Conservation (phyloP, 2,329 filamentous ascomycete species). For the Myrmaecium sp. region DNA sequence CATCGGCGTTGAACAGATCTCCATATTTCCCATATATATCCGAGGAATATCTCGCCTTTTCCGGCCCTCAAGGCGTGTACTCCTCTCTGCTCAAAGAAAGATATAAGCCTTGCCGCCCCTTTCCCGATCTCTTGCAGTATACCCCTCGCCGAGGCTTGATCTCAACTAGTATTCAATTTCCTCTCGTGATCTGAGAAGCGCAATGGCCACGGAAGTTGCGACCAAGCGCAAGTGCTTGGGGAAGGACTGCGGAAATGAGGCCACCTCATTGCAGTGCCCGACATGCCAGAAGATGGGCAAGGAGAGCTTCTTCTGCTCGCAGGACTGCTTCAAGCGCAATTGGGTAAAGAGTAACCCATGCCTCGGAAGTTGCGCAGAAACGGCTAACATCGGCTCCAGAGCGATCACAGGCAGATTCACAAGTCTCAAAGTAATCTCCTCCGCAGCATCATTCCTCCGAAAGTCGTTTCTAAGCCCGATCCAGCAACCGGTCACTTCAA, state of each 20-base stretch:
- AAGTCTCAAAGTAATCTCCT: constrained; percentile 57
- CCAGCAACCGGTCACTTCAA: constrained; percentile 82
- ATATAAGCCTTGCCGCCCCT: no score
- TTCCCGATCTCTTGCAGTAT: background rate
- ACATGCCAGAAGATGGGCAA: constrained; percentile 83
- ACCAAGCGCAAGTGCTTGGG: constrained; percentile 59
- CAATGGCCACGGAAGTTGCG: constrained; percentile 17
- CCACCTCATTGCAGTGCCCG: constrained; percentile 76
- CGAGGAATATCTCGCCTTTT: no score
- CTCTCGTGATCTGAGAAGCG: background rate
- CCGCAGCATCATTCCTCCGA: constrained; percentile 57
- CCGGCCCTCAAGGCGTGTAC: no score
- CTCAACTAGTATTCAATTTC: background rate
- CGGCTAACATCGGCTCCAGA: constrained; percentile 29
- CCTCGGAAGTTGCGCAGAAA: constrained; percentile 9
- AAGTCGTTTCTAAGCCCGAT: constrained; percentile 78
- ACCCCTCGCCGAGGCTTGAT: background rate
- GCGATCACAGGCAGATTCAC: constrained; percentile 66
- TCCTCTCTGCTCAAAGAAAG: no score
- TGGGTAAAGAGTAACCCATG: constrained; percentile 50
- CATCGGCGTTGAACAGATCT: no score
- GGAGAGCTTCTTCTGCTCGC: constrained; percentile 91
- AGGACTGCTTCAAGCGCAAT: constrained; percentile 97
- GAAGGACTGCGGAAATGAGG: constrained; percentile 71
- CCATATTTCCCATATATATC: no score